These are phyloP conservation scores for Blastobotrys persicus DNA, from an alignment of 1,139 yeast species.

Conservation along the genomic window DNA sequence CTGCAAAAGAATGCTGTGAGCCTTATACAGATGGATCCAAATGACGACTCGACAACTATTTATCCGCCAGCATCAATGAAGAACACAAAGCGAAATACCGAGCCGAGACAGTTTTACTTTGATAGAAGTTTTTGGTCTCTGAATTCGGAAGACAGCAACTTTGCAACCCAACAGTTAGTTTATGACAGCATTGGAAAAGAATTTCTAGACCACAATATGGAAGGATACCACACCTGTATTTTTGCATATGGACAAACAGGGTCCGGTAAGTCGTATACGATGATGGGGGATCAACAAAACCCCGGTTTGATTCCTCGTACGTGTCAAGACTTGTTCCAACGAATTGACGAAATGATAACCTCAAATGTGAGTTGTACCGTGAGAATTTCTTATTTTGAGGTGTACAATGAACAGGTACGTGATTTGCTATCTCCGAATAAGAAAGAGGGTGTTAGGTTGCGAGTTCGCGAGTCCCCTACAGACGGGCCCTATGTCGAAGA, in stretches of 20 bases:
- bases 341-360: conserved; percentile 41
- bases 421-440: conserved; percentile 45
- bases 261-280: conserved; percentile 68
- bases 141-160: conserved; percentile 39
- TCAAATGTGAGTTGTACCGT: conserved; percentile 53
- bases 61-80: conserved; percentile 22
- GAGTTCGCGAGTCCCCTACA: conserved; percentile 58
- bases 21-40: conserved; percentile 31
- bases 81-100: conserved; percentile 24
- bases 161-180: conserved; percentile 49
- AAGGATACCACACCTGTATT: conserved; percentile 71
- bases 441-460: conserved; percentile 36
- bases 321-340: conserved; percentile 52
- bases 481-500: conserved; percentile 73
- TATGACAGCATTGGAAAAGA: conserved; percentile 56
- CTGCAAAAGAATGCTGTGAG: conserved; percentile 23
- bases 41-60: conserved; percentile 28
- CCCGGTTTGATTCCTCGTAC: conserved; percentile 64
- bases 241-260: conserved; percentile 80
- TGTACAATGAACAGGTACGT: conserved; percentile 68
- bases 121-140: conserved; percentile 63
- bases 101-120: conserved; percentile 45
- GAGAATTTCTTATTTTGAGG: conserved; percentile 62
- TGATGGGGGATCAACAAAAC: conserved; percentile 58
- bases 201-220: conserved; percentile 59